Evolutionary conservation across 2,329 filamentous ascomycete species (phyloP).

Genomic region (Apiospora arundinis): DNA sequence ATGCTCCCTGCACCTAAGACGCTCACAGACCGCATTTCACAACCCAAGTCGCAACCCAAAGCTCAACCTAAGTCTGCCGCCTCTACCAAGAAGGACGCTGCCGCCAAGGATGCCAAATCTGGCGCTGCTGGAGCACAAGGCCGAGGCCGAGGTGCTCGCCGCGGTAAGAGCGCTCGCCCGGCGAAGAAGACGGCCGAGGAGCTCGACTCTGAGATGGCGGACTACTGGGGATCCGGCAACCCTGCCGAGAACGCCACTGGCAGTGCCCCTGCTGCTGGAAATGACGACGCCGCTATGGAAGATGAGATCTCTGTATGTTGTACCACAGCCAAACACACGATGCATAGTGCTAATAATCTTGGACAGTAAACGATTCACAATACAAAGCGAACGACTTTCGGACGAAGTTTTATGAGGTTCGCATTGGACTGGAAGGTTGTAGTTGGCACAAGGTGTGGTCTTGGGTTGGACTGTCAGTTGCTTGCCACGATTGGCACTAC

Average conservation of each 20-base stretch:
- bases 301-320: slow-evolving; percentile 60
- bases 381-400: neutral
- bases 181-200: slow-evolving; percentile 92
- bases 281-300: slow-evolving; percentile 68
- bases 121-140: slow-evolving; percentile 54
- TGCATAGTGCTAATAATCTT: neutral
- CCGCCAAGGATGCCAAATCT: slow-evolving; percentile 50
- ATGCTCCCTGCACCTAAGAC: slow-evolving; percentile 71
- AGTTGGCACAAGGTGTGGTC: neutral
- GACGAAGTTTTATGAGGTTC: slow-evolving; percentile 3
- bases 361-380: neutral
- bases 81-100: slow-evolving; percentile 67
- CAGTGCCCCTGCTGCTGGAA: slow-evolving; percentile 53
- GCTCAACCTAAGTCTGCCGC: slow-evolving; percentile 84
- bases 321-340: neutral
- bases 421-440: neutral
- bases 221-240: slow-evolving; percentile 75
- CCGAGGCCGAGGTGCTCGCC: slow-evolving; percentile 53
- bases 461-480: neutral
- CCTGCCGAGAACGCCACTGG: slow-evolving; percentile 54
- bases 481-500: slow-evolving; percentile 6
- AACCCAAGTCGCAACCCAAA: slow-evolving; percentile 75
- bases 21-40: slow-evolving; percentile 82
- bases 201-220: slow-evolving; percentile 95
- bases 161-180: slow-evolving; percentile 66